phyloP scores from a whole-genome alignment of 108 stramenopile genomes.

The Craspedostauros australis region DNA sequence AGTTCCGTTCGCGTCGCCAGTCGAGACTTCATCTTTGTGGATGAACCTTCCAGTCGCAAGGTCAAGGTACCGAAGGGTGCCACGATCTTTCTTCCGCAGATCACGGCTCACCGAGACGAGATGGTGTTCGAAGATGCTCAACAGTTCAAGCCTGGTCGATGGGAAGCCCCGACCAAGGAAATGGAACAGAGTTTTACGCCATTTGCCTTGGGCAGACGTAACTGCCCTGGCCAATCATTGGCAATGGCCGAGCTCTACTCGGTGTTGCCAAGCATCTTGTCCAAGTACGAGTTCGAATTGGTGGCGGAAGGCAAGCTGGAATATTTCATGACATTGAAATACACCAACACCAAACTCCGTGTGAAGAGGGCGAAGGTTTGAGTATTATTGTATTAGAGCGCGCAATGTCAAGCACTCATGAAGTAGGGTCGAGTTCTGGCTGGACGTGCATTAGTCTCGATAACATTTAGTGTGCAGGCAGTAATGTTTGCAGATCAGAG shows the following conservation, averaged over 20 bases:
- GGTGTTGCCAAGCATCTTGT: constrained; percentile 3
- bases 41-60: background rate
- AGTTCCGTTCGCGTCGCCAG: constrained; percentile 7
- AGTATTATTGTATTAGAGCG: too few relatives aligned
- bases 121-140: constrained; percentile 11
- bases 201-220: constrained; percentile 17
- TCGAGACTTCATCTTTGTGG: constrained; percentile 7
- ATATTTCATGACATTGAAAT: constrained; percentile 16
- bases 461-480: too few relatives aligned
- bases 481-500: too few relatives aligned
- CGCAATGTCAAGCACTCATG: too few relatives aligned
- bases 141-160: constrained; percentile 18
- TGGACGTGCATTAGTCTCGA: too few relatives aligned
- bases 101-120: constrained; percentile 2
- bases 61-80: constrained; percentile 19
- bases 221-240: constrained; percentile 19
- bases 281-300: constrained; percentile 5
- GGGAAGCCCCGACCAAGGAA: constrained; percentile 23
- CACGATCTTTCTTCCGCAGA: background rate
- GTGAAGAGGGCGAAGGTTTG: too few relatives aligned
- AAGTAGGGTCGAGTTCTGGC: too few relatives aligned
- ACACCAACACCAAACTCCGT: too few relatives aligned
- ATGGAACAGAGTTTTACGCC: constrained; percentile 13
- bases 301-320: constrained; percentile 10
- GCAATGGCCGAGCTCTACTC: constrained; percentile 9